Evolutionary conservation across 202 grass and related monocot species (phyloP).

Genomic region (Bolboschoenoplectus hybrid): DNA sequence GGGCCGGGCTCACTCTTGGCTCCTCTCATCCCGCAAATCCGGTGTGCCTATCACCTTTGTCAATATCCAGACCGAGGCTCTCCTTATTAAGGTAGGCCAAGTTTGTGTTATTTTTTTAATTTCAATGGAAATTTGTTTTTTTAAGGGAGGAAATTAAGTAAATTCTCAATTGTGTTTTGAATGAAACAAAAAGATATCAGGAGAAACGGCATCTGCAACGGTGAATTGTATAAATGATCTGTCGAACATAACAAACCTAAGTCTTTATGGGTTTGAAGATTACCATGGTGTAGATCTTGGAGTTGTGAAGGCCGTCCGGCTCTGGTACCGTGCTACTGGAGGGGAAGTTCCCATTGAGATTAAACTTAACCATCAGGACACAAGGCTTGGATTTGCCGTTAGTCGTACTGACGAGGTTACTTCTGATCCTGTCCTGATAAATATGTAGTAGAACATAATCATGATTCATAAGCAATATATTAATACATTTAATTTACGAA

Average conservation of each 20-base stretch:
- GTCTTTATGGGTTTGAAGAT: conserved; percentile 88
- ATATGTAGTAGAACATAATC: neutral
- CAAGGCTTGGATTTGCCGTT: conserved; percentile 77
- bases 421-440: conserved; percentile 10
- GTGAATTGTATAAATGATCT: conserved; percentile 77
- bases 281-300: conserved; percentile 91
- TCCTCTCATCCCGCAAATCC: conserved; percentile 52
- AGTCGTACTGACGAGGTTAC: conserved; percentile 76
- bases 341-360: conserved; percentile 73
- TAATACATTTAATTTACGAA: neutral
- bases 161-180: neutral
- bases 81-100: conserved; percentile 73
- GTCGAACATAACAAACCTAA: conserved; percentile 61
- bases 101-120: neutral
- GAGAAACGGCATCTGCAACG: conserved; percentile 70
- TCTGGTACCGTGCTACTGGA: conserved; percentile 69
- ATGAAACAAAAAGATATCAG: conserved; percentile 64
- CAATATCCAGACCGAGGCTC: conserved; percentile 75
- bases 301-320: conserved; percentile 72
- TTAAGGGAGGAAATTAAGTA: neutral
- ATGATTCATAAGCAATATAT: neutral
- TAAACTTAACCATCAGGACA: conserved; percentile 64
- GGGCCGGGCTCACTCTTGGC: conserved; percentile 62
- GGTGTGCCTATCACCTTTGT: conserved; percentile 65
- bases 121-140: neutral